Percentiles rank a stretch among this genome's conserved stretches.
These are phyloP conservation scores for Annulohypoxylon maeteangense DNA, from an alignment of 495 filamentous ascomycete species.

Conservation along the genomic window DNA sequence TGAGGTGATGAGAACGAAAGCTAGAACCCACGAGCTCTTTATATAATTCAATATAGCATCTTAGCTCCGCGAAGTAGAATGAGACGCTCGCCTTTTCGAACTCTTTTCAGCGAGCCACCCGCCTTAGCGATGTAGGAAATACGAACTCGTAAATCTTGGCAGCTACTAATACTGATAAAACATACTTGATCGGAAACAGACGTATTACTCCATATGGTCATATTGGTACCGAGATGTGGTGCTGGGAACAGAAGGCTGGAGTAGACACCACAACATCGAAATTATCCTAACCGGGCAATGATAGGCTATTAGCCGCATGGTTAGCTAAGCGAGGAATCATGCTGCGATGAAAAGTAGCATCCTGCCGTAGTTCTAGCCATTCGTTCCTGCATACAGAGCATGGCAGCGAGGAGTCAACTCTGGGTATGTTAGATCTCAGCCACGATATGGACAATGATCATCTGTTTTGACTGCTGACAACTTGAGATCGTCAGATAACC, in stretches of 20 bases:
- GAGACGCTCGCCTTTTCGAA: background rate
- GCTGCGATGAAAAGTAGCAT: conserved; percentile 26
- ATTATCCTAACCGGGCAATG: conserved; percentile 26
- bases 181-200: conserved; percentile 8
- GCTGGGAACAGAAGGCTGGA: conserved; percentile 9
- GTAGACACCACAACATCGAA: conserved; percentile 8
- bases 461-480: conserved; percentile 31
- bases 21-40: background rate
- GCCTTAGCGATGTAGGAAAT: conserved; percentile 12
- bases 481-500: conserved; percentile 18
- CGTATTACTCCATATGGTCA: conserved; percentile 31
- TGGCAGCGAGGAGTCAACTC: background rate
- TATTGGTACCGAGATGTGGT: conserved; percentile 1
- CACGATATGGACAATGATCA: conserved; percentile 14
- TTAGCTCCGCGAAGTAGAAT: conserved; percentile 14
- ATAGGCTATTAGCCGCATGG: conserved; percentile 24
- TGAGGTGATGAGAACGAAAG: background rate
- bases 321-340: conserved; percentile 26
- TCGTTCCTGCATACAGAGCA: conserved; percentile 9
- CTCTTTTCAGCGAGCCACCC: conserved; percentile 1
- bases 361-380: background rate
- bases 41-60: conserved; percentile 20
- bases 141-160: conserved; percentile 31
- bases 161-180: conserved; percentile 18
- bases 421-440: conserved; percentile 12